Percentiles rank a stretch among this genome's conserved stretches.
Evolutionary conservation across 129 eudicot species (phyloP).

Genomic region (Tagetes patula): DNA sequence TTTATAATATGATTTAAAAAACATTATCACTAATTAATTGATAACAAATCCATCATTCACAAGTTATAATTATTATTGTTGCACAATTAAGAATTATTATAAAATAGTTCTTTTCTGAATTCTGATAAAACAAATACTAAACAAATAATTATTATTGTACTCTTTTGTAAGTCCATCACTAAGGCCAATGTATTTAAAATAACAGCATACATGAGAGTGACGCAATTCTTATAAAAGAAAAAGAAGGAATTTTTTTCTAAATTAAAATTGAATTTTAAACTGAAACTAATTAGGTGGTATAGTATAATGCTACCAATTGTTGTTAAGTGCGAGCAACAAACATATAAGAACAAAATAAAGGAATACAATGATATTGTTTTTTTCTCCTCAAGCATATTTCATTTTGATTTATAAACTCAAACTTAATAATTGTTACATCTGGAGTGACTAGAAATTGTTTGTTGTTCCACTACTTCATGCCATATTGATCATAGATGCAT

Average conservation of each 20-base stretch:
- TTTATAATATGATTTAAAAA: too few species aligned
- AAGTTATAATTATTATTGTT: background rate
- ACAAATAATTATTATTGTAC: background rate
- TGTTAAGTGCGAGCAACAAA: slow-evolving; percentile 5
- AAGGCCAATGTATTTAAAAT: slow-evolving; percentile 6
- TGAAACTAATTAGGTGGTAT: too few species aligned
- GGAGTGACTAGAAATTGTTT: background rate
- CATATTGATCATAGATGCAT: background rate
- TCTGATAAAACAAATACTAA: background rate
- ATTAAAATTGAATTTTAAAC: background rate
- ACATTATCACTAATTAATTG: too few species aligned
- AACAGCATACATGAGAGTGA: slow-evolving; percentile 24
- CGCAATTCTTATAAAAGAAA: background rate
- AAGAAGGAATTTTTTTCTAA: background rate
- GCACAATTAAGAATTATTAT: too few species aligned
- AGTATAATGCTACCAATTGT: background rate
- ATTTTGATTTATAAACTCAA: background rate
- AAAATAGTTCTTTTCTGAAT: too few species aligned
- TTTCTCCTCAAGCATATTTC: slow-evolving; percentile 28
- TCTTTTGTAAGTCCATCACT: slow-evolving; percentile 18
- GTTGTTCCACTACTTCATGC: background rate
- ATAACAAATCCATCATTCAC: too few species aligned
- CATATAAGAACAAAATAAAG: slow-evolving; percentile 23
- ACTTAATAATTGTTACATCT: background rate
- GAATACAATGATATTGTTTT: slow-evolving; percentile 37